These are phyloP conservation scores for Pestalotiopsis sp. DNA, from an alignment of 2,329 filamentous ascomycete species.

Conservation along the genomic window DNA sequence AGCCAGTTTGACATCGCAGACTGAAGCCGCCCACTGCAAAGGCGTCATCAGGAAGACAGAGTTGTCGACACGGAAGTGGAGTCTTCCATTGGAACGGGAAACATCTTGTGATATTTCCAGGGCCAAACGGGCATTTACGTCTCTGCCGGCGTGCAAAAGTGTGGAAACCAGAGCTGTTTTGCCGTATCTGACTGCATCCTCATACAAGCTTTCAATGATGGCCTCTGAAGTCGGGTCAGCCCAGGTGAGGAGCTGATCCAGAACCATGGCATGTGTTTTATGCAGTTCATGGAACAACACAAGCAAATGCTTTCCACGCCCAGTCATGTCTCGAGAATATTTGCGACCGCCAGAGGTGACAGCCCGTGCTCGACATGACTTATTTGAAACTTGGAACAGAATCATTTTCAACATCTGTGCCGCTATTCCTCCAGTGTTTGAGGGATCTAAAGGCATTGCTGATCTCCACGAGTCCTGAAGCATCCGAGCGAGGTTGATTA, in stretches of 20 bases:
- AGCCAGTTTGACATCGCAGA: neutral
- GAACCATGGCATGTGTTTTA: neutral
- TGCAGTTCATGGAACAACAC: neutral
- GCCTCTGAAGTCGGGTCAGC: neutral
- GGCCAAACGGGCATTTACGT: neutral
- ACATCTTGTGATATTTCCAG: neutral
- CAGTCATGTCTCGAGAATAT: neutral
- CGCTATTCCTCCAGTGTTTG: neutral
- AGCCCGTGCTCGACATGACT: neutral
- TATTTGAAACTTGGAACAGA: neutral
- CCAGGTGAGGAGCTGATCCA: neutral
- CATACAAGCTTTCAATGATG: neutral
- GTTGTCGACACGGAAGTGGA: neutral
- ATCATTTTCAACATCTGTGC: neutral
- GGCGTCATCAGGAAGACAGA: rapidly evolving
- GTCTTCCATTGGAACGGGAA: neutral
- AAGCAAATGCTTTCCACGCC: neutral
- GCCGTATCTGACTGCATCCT: neutral
- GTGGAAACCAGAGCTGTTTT: neutral
- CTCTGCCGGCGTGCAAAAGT: neutral
- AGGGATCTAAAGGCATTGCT: neutral
- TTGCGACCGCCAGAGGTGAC: neutral
- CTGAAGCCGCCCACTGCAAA: neutral
- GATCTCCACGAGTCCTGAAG: neutral
- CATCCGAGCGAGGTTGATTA: neutral